Evolutionary conservation across 2,329 filamentous ascomycete species (phyloP).

Genomic region (Clarireedia homoeocarpa): DNA sequence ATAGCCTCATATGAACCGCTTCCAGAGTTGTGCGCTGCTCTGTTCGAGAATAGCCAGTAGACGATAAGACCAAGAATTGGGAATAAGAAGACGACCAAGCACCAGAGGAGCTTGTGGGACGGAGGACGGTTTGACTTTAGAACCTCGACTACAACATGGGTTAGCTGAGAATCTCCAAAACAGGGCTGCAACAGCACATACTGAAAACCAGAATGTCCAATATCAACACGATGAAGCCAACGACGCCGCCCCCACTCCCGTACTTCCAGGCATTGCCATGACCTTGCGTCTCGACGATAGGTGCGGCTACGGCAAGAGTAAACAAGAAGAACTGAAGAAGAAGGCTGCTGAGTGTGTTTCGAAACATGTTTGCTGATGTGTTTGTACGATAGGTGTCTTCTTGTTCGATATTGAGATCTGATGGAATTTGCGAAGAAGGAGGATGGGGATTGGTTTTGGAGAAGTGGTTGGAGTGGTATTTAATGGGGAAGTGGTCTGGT

Average conservation of each 20-base stretch:
- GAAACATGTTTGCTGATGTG: constrained; percentile 10
- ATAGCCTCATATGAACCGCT: constrained; percentile 46
- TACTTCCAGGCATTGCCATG: constrained; percentile 45
- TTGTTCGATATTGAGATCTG: too few species aligned
- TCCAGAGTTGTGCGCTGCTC: constrained; percentile 42
- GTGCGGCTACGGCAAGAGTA: constrained; percentile 37
- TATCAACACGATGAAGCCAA: constrained; percentile 53
- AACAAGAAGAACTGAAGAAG: constrained; percentile 47
- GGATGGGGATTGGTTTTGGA: too few species aligned
- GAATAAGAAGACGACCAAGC: constrained; percentile 55
- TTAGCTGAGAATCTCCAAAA: background rate
- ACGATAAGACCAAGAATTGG: constrained; percentile 53
- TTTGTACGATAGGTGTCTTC: background rate
- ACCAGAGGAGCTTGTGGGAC: constrained; percentile 53
- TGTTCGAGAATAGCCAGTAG: constrained; percentile 59
- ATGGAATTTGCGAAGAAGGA: too few species aligned
- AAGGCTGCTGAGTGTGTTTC: constrained; percentile 30
- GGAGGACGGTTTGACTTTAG: constrained; percentile 54
- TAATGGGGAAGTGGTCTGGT: too few species aligned
- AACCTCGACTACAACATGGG: constrained; percentile 46
- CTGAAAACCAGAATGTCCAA: constrained; percentile 56
- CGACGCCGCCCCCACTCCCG: constrained; percentile 52
- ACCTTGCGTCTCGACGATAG: constrained; percentile 31
- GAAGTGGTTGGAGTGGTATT: too few species aligned
- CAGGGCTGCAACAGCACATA: constrained; percentile 33